Evolutionary conservation across 352 stramenopile genomes (phyloP), one percentile per base, ranked within the genome.

Genomic region (Phytophthora citrophthora): DNA sequence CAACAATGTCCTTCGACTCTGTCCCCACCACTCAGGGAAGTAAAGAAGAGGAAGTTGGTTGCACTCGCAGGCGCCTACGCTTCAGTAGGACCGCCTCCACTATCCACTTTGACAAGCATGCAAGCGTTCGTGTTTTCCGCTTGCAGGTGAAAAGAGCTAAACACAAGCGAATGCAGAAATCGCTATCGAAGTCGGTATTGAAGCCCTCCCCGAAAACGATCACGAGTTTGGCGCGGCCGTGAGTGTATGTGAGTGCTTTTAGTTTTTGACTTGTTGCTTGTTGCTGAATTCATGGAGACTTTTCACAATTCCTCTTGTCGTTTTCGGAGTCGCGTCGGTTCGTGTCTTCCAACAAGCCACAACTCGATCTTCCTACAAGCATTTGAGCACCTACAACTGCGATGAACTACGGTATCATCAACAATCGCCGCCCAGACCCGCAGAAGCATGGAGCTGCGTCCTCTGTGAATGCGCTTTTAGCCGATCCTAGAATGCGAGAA

Each of bases 361-460:
- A 57, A 57, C 23, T 57, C 40, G 57, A 64, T 60, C 57, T 54
- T 64, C 31, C 24, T 53, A 20, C 43, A 40, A 61, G 59, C 40
- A 13, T 20, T 41, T 49, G 8, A 32, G 2, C 54, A 27, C 13
- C 12, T 31, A 45, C 41, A 27, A 45, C 32, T 52, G 13, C 49
- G 13, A 95, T 93, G 88, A 94, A 94, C 64, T 91, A 90, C 79
- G 84, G 81, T 34, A 94, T 95, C 71, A 79, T 95, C 40, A 76
- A 95, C 72, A 95, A 94, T 64, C 69, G 75, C 11, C 82, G 86
- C 1, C 70, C 79, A 10, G 61, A 72, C 5, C 38, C 72, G 24
- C 78, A 61, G 24, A 72, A 73, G 36, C 52, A 13, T 29, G 55
- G 56, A 18, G 26, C 12, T 15, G 38, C 50, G 23, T 69, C 54